Conservation (phyloP, 192 early-diverging fungal genomes). For the Backusella westeae region DNA sequence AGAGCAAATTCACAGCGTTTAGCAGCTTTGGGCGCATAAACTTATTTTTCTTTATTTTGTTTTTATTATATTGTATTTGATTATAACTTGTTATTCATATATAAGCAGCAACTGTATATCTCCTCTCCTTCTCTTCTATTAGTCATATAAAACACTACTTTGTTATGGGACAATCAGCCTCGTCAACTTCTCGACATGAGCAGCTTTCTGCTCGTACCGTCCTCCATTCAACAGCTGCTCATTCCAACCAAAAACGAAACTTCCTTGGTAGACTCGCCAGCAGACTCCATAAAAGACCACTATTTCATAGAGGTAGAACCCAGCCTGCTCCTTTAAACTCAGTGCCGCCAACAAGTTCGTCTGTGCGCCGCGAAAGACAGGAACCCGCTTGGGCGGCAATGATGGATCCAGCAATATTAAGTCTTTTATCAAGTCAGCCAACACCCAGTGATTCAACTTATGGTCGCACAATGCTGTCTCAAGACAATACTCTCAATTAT, state of each 20-base stretch:
- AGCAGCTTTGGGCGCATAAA: background rate
- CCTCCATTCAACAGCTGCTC: slow-evolving; percentile 14
- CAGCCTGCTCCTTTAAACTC: background rate
- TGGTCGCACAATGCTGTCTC: background rate
- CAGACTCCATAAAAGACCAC: background rate
- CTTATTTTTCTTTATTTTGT: background rate
- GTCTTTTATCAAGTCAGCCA: background rate
- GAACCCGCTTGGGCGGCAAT: slow-evolving; percentile 13
- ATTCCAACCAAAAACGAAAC: background rate
- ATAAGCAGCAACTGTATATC: background rate
- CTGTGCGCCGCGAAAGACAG: slow-evolving; percentile 1
- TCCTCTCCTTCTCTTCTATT: background rate
- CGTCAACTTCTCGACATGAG: slow-evolving; percentile 18
- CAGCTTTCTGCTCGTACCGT: slow-evolving; percentile 14
- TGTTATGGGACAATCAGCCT: slow-evolving; percentile 23
- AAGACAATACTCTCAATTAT: background rate
- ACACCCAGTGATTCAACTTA: background rate
- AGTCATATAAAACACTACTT: background rate
- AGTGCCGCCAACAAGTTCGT: slow-evolving; percentile 5
- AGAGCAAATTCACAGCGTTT: background rate
- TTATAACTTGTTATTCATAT: background rate
- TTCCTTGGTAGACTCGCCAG: slow-evolving; percentile 15
- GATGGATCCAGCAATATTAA: background rate
- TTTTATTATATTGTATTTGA: background rate
- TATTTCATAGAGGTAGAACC: background rate